Evolutionary conservation across 208 protist species (phyloP).

Genomic region (Porcisia hertigi): DNA sequence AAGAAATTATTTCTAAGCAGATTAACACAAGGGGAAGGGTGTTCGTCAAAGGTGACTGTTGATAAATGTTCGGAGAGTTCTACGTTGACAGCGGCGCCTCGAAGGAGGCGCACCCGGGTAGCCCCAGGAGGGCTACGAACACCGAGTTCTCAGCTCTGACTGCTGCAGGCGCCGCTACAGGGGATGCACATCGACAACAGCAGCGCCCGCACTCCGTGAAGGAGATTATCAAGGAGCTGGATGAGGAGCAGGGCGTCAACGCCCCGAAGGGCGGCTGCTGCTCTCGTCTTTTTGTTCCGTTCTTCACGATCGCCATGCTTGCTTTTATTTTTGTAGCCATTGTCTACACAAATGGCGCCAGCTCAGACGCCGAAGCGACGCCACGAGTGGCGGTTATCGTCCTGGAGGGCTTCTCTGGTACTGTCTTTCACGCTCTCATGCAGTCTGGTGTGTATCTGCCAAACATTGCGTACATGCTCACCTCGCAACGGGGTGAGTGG

Average conservation of each 20-base stretch:
- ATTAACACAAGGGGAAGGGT: not conserved
- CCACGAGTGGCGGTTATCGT: conserved; percentile 70
- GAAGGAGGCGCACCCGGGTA: conserved; percentile 1
- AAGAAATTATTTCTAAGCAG: no score
- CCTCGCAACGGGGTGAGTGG: conserved; percentile 33
- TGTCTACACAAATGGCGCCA: conserved; percentile 46
- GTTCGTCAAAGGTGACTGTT: not conserved
- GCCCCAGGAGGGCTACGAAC: not conserved
- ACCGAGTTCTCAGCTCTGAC: not conserved
- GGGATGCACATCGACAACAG: conserved; percentile 1
- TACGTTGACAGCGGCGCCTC: conserved; percentile 27
- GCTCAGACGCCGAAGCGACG: conserved; percentile 29
- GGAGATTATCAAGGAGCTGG: conserved; percentile 53
- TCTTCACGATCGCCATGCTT: conserved; percentile 41
- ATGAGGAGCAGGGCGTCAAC: conserved; percentile 52
- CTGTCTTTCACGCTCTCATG: conserved; percentile 53
- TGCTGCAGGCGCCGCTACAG: conserved; percentile 1
- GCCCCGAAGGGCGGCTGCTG: conserved; percentile 67
- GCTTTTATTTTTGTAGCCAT: conserved; percentile 35
- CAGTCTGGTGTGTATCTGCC: conserved; percentile 49
- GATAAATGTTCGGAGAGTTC: conserved; percentile 45
- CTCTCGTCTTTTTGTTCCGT: conserved; percentile 61
- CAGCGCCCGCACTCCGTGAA: conserved; percentile 49
- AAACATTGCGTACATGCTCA: conserved; percentile 55
- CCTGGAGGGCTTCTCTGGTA: conserved; percentile 68